These are phyloP conservation scores for Melanomma pulvis-pyrius DNA, from an alignment of 495 filamentous ascomycete species.

Conservation along the genomic window DNA sequence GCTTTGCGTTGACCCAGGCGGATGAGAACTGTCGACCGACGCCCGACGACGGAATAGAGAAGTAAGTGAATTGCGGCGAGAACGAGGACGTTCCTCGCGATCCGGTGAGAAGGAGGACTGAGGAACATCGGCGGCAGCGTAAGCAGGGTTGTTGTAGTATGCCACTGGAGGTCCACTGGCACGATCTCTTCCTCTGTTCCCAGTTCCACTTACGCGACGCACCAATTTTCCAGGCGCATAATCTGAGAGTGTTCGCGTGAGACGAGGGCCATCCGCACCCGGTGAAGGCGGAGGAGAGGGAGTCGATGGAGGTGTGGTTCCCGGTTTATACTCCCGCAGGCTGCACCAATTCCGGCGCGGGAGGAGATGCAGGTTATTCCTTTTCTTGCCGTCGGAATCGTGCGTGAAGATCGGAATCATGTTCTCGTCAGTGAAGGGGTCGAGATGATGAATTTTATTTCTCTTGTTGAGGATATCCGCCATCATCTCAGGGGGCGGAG, in stretches of 20 bases:
- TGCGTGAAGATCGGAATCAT: slow-evolving; percentile 91
- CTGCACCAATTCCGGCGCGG: slow-evolving; percentile 93
- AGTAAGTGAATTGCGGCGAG: slow-evolving; percentile 32
- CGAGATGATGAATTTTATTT: slow-evolving; percentile 89
- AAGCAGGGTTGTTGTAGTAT: slow-evolving; percentile 37
- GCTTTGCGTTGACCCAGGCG: slow-evolving; percentile 22
- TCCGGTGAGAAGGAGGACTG: slow-evolving; percentile 33
- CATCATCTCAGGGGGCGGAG: slow-evolving; percentile 84
- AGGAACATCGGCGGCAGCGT: slow-evolving; percentile 26
- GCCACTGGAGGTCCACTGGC: slow-evolving; percentile 24
- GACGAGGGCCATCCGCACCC: slow-evolving; percentile 10
- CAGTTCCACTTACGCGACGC: slow-evolving; percentile 36
- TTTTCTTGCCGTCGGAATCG: slow-evolving; percentile 82
- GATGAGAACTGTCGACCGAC: slow-evolving; percentile 16
- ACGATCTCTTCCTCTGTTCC: slow-evolving; percentile 7
- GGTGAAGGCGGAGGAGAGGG: slow-evolving; percentile 21
- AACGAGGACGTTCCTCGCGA: slow-evolving; percentile 13
- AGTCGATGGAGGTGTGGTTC: slow-evolving; percentile 69
- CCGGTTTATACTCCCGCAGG: slow-evolving; percentile 79
- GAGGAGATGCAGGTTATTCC: slow-evolving; percentile 90
- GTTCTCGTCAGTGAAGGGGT: slow-evolving; percentile 84
- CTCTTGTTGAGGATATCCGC: slow-evolving; percentile 91
- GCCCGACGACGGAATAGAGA: slow-evolving; percentile 26
- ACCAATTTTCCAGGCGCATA: slow-evolving; percentile 38
- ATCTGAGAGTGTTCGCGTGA: slow-evolving; percentile 30